Evolutionary conservation across 768 basidiomycete genomes (phyloP), one percentile per base, ranked within the genome.

Genomic region (Mycena capillaripes): DNA sequence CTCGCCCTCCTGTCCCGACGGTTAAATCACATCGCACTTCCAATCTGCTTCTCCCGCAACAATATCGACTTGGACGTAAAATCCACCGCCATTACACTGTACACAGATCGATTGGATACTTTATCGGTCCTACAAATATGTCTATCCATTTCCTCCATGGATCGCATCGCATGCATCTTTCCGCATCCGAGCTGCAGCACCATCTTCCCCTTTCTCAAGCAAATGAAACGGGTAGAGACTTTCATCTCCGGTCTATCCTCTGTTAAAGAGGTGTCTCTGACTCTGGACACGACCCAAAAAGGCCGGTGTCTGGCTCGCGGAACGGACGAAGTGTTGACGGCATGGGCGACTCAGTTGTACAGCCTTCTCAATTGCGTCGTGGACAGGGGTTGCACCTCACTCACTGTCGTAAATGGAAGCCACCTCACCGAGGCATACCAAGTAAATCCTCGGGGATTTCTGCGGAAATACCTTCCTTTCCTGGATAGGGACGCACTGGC

Each of bases 191-290:
- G 34, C 9, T 50, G 32, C 46, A 36, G 19, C 23, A 17, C 32
- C 23, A 59, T 68, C n/a, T 21, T n/a, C 19, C 66, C 57, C 0
- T 27, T 68, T 9, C 16, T 68, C 25, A 2, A 11, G 19, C 66
- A 68, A 23, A n/a, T 68, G 9, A 21, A 59, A 25, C 57, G 57
- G 1, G 32, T 68, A 1, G n/a, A 38, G 19, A 5, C 10, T 7
- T 60, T 68, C 34, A 29, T 68, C 32, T 50, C 66, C 3, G 46
- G 66, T 14, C 48, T 59, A 10, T 29, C 66, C 12, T 58, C 57
- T 21, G 48, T 68, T 3, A 38, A 59, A 29, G 29, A 25, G 16
- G 57, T 59, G 21, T 1, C 19, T 4, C 38, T 67, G 42, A 12
- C 23, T 0, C 25, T 67, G 7, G 40, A 42, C 27, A 10, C 16